Percentiles rank a stretch among this genome's conserved stretches.
Conservation (phyloP, 441 rosid species). For the Erysimum pusillum region DNA sequence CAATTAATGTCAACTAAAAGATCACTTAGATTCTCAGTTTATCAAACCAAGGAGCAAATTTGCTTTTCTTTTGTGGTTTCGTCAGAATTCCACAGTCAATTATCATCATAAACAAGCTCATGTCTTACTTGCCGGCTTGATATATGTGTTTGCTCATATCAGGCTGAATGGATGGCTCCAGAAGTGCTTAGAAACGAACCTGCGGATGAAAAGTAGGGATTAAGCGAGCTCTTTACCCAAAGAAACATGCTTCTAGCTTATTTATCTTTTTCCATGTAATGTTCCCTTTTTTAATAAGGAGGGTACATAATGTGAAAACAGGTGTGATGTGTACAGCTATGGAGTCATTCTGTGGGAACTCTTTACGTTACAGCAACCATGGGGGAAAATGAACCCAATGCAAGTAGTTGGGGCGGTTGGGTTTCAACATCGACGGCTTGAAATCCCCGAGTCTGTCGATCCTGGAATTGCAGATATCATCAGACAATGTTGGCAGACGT, state of each 20-base stretch:
- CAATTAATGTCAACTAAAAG: conserved; percentile 8
- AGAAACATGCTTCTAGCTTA: conserved; percentile 11
- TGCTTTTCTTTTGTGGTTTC: background rate
- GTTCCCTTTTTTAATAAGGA: conserved; percentile 2
- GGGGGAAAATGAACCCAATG: conserved; percentile 99
- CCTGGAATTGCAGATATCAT: conserved; percentile 82
- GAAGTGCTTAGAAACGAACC: conserved; percentile 98
- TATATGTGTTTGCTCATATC: conserved; percentile 41
- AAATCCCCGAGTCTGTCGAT: conserved; percentile 79
- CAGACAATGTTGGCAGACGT: conserved; percentile 94
- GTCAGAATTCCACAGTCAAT: background rate
- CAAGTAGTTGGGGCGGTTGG: conserved; percentile 99
- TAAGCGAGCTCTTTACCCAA: background rate
- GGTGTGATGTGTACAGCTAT: conserved; percentile 97
- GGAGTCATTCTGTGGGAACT: conserved; percentile 98
- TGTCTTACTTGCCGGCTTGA: background rate
- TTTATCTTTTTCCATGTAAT: background rate
- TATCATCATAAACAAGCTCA: conserved; percentile 1
- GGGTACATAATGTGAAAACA: conserved; percentile 46
- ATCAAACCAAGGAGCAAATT: conserved; percentile 8
- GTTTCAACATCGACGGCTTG: conserved; percentile 94
- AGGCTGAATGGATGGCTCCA: conserved; percentile 99
- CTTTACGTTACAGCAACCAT: conserved; percentile 81
- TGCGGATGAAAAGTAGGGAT: conserved; percentile 86
- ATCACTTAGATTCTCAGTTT: background rate